phyloP scores from a whole-genome alignment of 768 basidiomycete genomes.

The Melanogaster broomeanus region DNA sequence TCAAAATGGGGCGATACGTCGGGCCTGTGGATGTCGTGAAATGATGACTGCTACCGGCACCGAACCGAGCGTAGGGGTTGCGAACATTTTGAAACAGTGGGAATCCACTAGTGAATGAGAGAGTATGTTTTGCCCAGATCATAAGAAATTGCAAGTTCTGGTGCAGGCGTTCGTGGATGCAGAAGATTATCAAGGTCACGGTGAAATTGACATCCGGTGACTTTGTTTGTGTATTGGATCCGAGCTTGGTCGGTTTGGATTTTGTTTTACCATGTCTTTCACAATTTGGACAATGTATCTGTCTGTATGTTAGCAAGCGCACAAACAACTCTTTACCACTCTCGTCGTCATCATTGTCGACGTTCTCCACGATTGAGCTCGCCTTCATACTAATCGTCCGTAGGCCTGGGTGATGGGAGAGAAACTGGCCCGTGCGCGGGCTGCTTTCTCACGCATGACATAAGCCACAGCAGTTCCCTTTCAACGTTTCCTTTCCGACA shows the following conservation, averaged over 20 bases:
- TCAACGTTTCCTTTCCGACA: constrained; percentile 34
- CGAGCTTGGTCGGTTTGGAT: constrained; percentile 43
- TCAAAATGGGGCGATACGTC: background rate
- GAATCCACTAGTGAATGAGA: background rate
- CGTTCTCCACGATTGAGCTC: constrained; percentile 26
- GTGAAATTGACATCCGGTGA: background rate
- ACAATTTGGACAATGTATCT: constrained; percentile 67
- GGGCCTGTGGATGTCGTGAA: background rate
- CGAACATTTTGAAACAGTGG: background rate
- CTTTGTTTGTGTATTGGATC: constrained; percentile 42
- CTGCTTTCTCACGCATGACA: constrained; percentile 42
- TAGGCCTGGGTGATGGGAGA: constrained; percentile 25
- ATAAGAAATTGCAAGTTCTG: background rate
- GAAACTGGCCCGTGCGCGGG: constrained; percentile 59
- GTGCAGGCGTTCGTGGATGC: background rate
- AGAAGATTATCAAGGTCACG: background rate
- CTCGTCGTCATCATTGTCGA: constrained; percentile 31
- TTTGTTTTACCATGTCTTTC: constrained; percentile 79
- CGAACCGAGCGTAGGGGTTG: background rate
- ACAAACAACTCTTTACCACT: constrained; percentile 41
- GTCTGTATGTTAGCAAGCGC: constrained; percentile 61
- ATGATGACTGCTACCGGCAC: background rate
- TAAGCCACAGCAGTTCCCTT: constrained; percentile 58
- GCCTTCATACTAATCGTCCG: constrained; percentile 11
- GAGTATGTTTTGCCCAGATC: background rate